These are phyloP conservation scores for Cladosporium sp. DNA, from an alignment of 2,329 filamentous ascomycete genomes.

Conservation along the genomic window DNA sequence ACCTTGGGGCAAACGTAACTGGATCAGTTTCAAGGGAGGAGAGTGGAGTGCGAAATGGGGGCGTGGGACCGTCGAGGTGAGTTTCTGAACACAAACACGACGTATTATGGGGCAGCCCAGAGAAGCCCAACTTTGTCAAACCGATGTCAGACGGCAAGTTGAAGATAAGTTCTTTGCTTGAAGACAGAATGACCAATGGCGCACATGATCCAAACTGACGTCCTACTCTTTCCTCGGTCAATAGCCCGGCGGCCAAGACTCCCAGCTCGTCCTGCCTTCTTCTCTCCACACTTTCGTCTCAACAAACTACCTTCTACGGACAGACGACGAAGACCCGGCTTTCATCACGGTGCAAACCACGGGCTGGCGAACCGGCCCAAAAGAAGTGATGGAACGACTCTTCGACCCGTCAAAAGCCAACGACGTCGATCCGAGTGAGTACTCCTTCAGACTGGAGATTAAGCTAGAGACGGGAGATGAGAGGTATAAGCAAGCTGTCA, in stretches of 20 bases:
- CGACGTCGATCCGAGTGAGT: constrained; percentile 17
- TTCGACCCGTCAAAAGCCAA: constrained; percentile 17
- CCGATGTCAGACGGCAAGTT: too few relatives aligned
- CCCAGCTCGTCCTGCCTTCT: constrained; percentile 16
- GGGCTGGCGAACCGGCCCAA: constrained; percentile 18
- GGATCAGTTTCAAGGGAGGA: constrained; percentile 49
- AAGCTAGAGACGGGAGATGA: constrained; percentile 19
- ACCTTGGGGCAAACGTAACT: constrained; percentile 48
- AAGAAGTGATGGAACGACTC: constrained; percentile 16
- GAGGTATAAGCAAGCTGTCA: constrained; percentile 15
- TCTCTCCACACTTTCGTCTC: constrained; percentile 15
- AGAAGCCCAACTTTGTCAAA: too few relatives aligned
- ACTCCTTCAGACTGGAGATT: constrained; percentile 15
- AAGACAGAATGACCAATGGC: too few relatives aligned
- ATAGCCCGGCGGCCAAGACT: constrained; percentile 21
- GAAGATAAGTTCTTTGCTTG: too few relatives aligned
- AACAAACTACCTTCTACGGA: constrained; percentile 19
- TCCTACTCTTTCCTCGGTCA: too few relatives aligned
- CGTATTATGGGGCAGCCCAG: too few relatives aligned
- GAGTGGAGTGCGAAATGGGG: constrained; percentile 52
- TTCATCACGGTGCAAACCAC: constrained; percentile 19
- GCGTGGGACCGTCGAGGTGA: constrained; percentile 37
- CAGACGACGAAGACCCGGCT: constrained; percentile 15
- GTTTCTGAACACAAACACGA: constrained; percentile 9
- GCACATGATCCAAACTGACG: too few relatives aligned